Base-by-base conservation (phyloP, 2,329 filamentous ascomycete genomes). In the Botryosphaeria dothidea region DNA sequence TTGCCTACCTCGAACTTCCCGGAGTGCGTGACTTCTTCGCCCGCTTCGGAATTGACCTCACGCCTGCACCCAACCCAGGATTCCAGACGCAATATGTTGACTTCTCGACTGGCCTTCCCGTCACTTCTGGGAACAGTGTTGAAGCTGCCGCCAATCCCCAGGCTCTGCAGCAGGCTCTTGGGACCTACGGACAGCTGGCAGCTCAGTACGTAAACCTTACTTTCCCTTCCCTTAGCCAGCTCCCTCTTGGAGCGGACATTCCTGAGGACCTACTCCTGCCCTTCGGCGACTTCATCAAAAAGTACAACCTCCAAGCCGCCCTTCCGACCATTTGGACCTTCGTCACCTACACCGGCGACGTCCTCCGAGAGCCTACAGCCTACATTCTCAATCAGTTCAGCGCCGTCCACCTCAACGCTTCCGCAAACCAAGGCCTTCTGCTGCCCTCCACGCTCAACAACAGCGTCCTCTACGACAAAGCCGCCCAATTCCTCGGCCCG, bases 261-360 rank as follows among this genome's bases (percentile, higher is more conserved):
- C 82, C 82, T 0, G 74, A 78, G 31, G 82, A 84, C 46, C 72
- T 86, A 1, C 69, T 81, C 21, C 70, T 84, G 3, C 77, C 82
- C 2, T 85, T 82, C 65, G 77, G 80, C 19, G 75, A 83, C 3
- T 85, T 85, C 64, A 74, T 82, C 13, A 70, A 74, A 36, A 84
- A 85, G 70, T 79, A 85, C 70, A 70, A 74, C n/a, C 71, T 86
- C 4, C 70, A 76, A 21, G 79, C 75, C 29, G 73, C 80, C 2
- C 74, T 83, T 1, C 75, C 74, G n/a, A 72, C 76, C 7, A 74
- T 83, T 17, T 82, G 77, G 66, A 68, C 69, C 15, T 78, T 78
- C 64, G 77, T 78, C 23, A 77, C 83, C 57, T 83, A 82, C 3
- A 68, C 82, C 1, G 80, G 80, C 17, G 79, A 84, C 66, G 73